Evolutionary conservation across 75 land plant genomes (phyloP).

Genomic region (Adiantum capillusveneris): DNA sequence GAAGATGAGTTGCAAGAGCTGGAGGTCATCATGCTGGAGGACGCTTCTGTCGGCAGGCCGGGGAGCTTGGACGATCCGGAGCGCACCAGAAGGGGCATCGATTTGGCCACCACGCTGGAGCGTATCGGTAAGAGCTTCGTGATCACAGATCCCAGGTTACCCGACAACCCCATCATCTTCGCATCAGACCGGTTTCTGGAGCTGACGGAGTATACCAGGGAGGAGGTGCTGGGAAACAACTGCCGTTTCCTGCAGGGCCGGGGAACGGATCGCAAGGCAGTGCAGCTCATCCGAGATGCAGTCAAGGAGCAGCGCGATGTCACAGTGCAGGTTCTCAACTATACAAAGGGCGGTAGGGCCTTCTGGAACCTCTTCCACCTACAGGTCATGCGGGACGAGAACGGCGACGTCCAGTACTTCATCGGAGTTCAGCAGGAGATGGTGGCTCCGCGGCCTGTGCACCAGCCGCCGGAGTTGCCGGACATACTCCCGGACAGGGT

Average conservation of each 20-base stretch:
- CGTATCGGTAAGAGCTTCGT: constrained; percentile 98
- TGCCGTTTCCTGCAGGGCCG: constrained; percentile 99
- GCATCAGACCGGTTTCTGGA: constrained; percentile 96
- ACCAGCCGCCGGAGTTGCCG: too few species aligned
- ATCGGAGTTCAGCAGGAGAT: constrained; percentile 98
- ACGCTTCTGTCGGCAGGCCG: constrained; percentile 59
- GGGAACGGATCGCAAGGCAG: constrained; percentile 79
- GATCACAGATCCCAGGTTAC: constrained; percentile 88
- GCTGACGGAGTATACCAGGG: constrained; percentile 83
- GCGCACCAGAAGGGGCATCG: constrained; percentile 81
- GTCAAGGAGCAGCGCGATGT: constrained; percentile 76
- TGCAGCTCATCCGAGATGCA: constrained; percentile 79
- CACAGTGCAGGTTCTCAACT: constrained; percentile 94
- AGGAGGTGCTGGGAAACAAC: constrained; percentile 90
- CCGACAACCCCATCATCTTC: constrained; percentile 95
- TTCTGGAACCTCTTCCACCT: constrained; percentile 97
- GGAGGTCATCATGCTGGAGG: constrained; percentile 51
- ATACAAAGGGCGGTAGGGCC: constrained; percentile 90
- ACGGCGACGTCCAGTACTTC: constrained; percentile 97
- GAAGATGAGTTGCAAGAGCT: constrained; percentile 38
- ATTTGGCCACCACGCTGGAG: constrained; percentile 89
- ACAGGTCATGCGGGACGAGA: constrained; percentile 93
- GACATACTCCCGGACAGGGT: constrained; percentile 70
- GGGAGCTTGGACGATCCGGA: constrained; percentile 56
- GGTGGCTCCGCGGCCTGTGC: too few species aligned